Evolutionary conservation across 2,329 filamentous ascomycete genomes (phyloP).

Genomic region (Penicillium sp.): DNA sequence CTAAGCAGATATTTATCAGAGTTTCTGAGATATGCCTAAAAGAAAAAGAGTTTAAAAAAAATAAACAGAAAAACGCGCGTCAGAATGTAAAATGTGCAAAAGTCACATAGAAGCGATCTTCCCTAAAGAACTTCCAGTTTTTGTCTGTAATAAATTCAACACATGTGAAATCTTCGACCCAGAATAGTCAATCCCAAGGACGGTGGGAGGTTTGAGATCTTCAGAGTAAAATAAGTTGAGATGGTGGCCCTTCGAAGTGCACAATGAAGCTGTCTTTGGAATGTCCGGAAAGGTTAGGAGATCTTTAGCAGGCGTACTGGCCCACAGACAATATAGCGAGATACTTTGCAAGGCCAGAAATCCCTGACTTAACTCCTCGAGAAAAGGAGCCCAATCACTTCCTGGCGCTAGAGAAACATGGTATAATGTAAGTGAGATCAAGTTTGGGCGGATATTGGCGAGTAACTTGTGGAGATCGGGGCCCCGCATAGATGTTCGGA

Average conservation of each 20-base stretch:
- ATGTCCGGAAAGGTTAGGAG: conserved; percentile 23
- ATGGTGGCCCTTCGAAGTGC: conserved; percentile 3
- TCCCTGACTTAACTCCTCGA: conserved; percentile 13
- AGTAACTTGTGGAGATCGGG: conserved; percentile 20
- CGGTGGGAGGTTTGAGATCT: conserved; percentile 11
- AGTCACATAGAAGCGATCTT: too few species aligned
- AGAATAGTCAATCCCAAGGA: conserved; percentile 26
- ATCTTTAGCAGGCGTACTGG: conserved; percentile 16
- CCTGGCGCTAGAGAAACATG: conserved; percentile 20
- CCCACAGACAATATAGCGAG: conserved; percentile 26
- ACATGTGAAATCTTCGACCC: conserved; percentile 21
- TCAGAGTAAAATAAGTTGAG: conserved; percentile 23
- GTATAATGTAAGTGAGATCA: conserved; percentile 19
- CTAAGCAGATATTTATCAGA: background rate
- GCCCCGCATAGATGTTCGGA: conserved; percentile 19
- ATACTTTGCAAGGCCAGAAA: conserved; percentile 16
- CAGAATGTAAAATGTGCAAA: background rate
- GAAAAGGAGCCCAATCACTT: conserved; percentile 16
- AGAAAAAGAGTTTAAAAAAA: background rate
- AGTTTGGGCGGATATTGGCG: conserved; percentile 6
- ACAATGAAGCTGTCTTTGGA: conserved; percentile 10
- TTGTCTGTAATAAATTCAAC: conserved; percentile 17
- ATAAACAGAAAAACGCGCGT: too few species aligned
- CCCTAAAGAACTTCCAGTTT: background rate
- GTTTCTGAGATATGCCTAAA: background rate